Percentiles rank a stretch among this genome's conserved stretches.
Evolutionary conservation across 1,284 basidiomycete genomes (phyloP).

Genomic region (Pyrrhoderma lamaoense): DNA sequence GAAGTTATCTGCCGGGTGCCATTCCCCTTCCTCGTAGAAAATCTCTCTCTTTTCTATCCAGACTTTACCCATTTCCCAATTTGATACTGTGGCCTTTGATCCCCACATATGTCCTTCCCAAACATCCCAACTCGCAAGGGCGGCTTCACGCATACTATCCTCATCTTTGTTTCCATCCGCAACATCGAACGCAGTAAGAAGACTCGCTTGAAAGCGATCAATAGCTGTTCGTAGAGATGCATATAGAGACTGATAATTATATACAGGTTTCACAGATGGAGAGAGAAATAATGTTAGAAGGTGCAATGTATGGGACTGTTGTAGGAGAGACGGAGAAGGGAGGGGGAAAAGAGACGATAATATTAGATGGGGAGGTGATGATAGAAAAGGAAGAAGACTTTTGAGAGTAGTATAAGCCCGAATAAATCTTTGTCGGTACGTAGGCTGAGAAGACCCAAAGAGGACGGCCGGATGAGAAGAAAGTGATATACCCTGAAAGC

Average conservation of each 20-base stretch:
- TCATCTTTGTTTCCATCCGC: conserved; percentile 67
- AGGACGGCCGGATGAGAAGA: conserved; percentile 12
- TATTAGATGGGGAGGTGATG: conserved; percentile 44
- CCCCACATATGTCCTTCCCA: conserved; percentile 37
- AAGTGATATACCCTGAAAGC: conserved; percentile 41
- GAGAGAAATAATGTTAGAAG: conserved; percentile 73
- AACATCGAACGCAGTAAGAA: conserved; percentile 57
- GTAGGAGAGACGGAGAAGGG: conserved; percentile 33
- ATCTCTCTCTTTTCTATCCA: conserved; percentile 93
- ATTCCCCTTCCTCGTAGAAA: conserved; percentile 80
- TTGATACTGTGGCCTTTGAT: conserved; percentile 28
- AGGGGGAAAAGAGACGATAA: conserved; percentile 48
- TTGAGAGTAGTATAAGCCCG: conserved; percentile 61
- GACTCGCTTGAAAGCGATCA: conserved; percentile 77
- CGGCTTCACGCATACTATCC: conserved; percentile 67
- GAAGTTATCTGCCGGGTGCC: conserved; percentile 80
- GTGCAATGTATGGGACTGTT: conserved; percentile 57
- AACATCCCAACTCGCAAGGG: conserved; percentile 80
- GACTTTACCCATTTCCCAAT: conserved; percentile 87
- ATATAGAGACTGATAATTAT: conserved; percentile 23
- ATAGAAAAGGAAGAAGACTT: conserved; percentile 46
- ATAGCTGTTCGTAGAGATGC: conserved; percentile 69
- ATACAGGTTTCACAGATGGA: conserved; percentile 26
- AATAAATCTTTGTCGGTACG: conserved; percentile 47
- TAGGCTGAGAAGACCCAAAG: conserved; percentile 24